Conservation (phyloP, 257 asterid species). For the Striga asiatica region DNA sequence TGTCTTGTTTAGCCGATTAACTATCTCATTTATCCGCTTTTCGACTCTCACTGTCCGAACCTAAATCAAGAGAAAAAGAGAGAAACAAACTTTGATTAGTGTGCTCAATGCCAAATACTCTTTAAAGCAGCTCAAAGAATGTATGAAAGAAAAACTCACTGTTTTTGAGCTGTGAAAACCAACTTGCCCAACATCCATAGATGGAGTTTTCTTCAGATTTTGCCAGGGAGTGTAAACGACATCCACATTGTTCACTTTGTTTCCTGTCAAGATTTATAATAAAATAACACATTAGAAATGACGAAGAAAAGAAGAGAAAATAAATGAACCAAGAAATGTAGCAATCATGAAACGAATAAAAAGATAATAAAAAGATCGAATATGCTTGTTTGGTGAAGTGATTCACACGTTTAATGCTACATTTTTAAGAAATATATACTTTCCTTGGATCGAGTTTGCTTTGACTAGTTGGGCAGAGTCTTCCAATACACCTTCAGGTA, state of each 20-base stretch:
- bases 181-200: slow-evolving; percentile 86
- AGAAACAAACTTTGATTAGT: neutral
- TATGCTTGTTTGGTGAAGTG: too few relatives aligned
- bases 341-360: neutral
- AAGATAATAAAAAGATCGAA: too few relatives aligned
- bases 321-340: neutral
- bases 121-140: neutral
- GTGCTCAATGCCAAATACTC: neutral
- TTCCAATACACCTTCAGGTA: slow-evolving; percentile 63
- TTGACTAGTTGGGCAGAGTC: slow-evolving; percentile 72
- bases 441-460: slow-evolving; percentile 79
- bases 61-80: slow-evolving; percentile 23
- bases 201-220: slow-evolving; percentile 63
- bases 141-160: slow-evolving; percentile 27
- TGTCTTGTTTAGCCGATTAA: slow-evolving; percentile 61
- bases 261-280: slow-evolving; percentile 43
- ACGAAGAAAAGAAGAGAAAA: too few relatives aligned
- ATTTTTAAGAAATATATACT: neutral
- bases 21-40: slow-evolving; percentile 58
- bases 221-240: slow-evolving; percentile 81
- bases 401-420: too few relatives aligned
- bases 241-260: slow-evolving; percentile 59
- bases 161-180: slow-evolving; percentile 58
- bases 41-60: slow-evolving; percentile 63
- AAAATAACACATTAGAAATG: too few relatives aligned